Evolutionary conservation across 768 basidiomycete genomes (phyloP), one percentile per base, ranked within the genome.

Genomic region (Serendipita sp.): DNA sequence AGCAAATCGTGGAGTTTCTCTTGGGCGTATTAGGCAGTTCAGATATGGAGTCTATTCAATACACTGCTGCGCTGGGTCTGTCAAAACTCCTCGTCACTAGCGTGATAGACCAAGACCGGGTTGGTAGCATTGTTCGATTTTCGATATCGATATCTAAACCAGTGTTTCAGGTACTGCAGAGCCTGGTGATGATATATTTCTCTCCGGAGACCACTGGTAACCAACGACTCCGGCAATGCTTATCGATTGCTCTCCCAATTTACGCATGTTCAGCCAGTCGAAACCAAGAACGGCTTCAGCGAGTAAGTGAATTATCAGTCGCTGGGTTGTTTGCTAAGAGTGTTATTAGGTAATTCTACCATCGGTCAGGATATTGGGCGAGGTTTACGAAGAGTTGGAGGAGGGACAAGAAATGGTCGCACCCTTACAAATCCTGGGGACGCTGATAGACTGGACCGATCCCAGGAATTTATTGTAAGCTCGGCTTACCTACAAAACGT

Each of bases 381-480:
- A 73, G 14, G 66, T 73, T 0, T 66, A 67, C 24, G 71, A 73
- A 22, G 73, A 75, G 17, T 62, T 71, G 24, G 88, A 88, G 2
- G 85, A 85, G 0, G 84, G 81, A 50, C 81, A 86, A 68, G 81
- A 83, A 43, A 87, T 88, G 83, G 80, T 90, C 11, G 74, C 80
- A 0, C 81, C 86, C 0, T 74, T 81, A 20, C 87, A 90, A 68
- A 83, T 90, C 63, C 84, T 82, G 0, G 74, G 84, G n/a, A 79
- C 93, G 73, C 78, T 94, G 68, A 77, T 86, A 2, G 90, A 93
- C 66, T 95, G 92, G 91, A 89, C 87, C 2, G 86, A 94, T 69
- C 87, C 90, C 0, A 77, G 81, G 68, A 90, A 88, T 68, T 79
- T 80, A 38, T 78, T 81, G 69, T 80, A 68, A 75, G 76, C 73